Percentiles rank a stretch among this genome's conserved stretches.
Conservation (phyloP, 441 rosid genomes). For the Gossypium aridum region DNA sequence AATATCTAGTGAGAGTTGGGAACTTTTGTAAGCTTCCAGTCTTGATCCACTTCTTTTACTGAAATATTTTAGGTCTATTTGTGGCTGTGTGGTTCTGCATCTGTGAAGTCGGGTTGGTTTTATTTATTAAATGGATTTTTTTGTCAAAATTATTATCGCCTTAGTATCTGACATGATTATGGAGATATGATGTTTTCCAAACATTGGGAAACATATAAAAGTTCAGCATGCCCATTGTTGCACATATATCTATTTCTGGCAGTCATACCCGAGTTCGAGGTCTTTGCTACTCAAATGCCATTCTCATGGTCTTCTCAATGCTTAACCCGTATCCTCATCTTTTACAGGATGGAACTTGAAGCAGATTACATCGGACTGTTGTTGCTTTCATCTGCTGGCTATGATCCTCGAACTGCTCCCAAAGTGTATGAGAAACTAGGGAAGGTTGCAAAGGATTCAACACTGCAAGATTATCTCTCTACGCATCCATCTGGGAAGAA, state of each 20-base stretch:
- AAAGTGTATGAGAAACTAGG: slow-evolving; percentile 74
- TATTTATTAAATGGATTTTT: background rate
- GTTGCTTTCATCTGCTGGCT: slow-evolving; percentile 83
- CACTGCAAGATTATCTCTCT: slow-evolving; percentile 56
- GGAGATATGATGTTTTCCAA: background rate
- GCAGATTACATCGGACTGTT: slow-evolving; percentile 77
- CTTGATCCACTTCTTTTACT: background rate
- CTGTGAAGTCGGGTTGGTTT: no score
- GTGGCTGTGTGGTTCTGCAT: no score
- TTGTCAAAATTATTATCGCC: background rate
- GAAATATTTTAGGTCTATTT: background rate
- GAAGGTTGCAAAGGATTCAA: slow-evolving; percentile 41
- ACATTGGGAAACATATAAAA: background rate
- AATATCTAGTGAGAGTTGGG: background rate
- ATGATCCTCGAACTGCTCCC: slow-evolving; percentile 87
- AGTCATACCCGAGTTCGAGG: background rate
- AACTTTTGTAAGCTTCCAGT: background rate
- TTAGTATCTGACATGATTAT: background rate
- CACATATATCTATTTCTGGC: background rate
- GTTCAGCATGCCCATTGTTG: background rate
- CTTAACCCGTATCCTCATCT: background rate
- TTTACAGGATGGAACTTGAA: slow-evolving; percentile 70
- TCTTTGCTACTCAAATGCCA: background rate
- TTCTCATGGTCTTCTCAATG: background rate
- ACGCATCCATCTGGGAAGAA: slow-evolving; percentile 96